Evolutionary conservation across 163 green algal genomes (phyloP), one percentile per base, ranked within the genome.

Genomic region (Scenedesmus sp.): DNA sequence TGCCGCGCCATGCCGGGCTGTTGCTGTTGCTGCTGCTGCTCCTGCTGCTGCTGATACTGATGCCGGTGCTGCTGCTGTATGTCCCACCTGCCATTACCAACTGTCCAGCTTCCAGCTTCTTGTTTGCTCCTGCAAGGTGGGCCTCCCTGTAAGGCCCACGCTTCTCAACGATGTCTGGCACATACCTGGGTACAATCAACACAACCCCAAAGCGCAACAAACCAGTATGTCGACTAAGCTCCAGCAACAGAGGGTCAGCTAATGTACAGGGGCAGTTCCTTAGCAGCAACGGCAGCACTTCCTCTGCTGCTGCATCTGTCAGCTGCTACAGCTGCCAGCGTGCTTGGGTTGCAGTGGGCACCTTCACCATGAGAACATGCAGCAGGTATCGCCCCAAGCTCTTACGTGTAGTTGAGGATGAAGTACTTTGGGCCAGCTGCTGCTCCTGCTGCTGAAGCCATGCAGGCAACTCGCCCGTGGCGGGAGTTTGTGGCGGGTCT

Each of bases 91-190:
- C 97, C 93, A 98, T 94, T 12, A 98, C 90, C 43, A 98, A 91
- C 91, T 97, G 89, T 56, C 91, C 95, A 90, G 93, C 90, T 68
- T 89, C 85, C 12, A 96, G 93, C 94, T 97, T 92, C 51, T 95
- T 88, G 53, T 96, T 93, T 24, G 96, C 96, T 33, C 91, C 95
- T 1, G 92, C 93, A 9, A 98, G 89, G 90, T 98, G 97, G 0
- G 88, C 92, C 44, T 95, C 96, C 15, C 85, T 89, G 93, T 95
- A 97, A 1, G 97, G 97, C 1, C 94, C 95, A 3, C 97, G 92
- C 94, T 97, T 98, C 86, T 98, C 96, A 12, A 98, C 65, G 46
- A 99, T 99, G 83, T 98, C 96, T 10, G 94, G 85, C 0, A 98
- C 95, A 51, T 98, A 99, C 12, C 92, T 94, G 91, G 96, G 97